Conservation (phyloP, 2,329 filamentous ascomycete species). For the Colletotrichum cereale region DNA sequence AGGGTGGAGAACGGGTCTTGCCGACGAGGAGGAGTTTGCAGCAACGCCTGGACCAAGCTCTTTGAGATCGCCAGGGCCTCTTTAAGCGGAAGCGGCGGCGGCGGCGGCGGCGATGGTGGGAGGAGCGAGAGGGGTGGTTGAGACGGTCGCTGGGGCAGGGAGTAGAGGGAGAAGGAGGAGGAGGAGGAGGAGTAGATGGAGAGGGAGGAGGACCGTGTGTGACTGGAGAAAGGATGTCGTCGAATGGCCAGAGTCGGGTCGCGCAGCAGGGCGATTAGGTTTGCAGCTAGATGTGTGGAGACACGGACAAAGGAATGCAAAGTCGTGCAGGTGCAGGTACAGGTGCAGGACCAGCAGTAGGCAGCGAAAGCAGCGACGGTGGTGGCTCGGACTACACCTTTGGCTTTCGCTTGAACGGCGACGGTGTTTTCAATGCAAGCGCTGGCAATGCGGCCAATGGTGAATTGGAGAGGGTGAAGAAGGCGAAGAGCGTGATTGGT, state of each 20-base stretch:
- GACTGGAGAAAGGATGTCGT: conserved; percentile 11
- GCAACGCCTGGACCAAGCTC: conserved; percentile 29
- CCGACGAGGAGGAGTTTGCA: conserved; percentile 36
- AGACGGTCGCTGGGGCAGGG: not conserved
- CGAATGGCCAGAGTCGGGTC: conserved; percentile 10
- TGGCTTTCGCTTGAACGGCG: conserved; percentile 23
- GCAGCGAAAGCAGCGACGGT: not conserved
- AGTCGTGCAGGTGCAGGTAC: conserved; percentile 8
- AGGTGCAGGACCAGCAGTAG: not conserved
- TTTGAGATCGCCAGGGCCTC: conserved; percentile 38
- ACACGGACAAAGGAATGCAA: conserved; percentile 36
- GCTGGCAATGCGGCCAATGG: conserved; percentile 30
- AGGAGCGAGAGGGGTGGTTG: conserved; percentile 3
- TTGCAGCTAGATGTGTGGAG: conserved; percentile 34
- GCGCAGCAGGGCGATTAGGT: conserved; percentile 33
- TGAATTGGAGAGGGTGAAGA: not conserved
- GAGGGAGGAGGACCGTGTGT: conserved; percentile 13
- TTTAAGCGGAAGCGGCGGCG: conserved; percentile 21
- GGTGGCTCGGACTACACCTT: conserved; percentile 33
- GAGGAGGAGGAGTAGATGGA: not conserved
- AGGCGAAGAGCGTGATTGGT: conserved; percentile 13
- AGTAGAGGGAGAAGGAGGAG: conserved; percentile 1
- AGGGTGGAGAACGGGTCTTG: conserved; percentile 31
- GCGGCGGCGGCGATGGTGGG: conserved; percentile 1
- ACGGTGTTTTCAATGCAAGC: conserved; percentile 28